These are phyloP conservation scores for maize (Zea mays) DNA, from an alignment of 176 grass and related monocot species.

Conservation along the genomic window DNA sequence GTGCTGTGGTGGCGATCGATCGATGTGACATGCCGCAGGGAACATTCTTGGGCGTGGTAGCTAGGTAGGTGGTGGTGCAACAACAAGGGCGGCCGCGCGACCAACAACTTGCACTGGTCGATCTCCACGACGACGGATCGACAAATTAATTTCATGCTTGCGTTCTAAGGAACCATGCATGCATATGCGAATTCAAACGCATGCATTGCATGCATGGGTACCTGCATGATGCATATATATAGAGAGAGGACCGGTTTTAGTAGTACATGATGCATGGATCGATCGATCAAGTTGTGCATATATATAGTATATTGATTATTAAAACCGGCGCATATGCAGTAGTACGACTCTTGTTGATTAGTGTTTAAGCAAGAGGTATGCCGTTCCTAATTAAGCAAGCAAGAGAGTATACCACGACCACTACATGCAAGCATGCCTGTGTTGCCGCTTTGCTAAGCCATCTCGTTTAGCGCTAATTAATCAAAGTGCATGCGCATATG, in stretches of 20 bases:
- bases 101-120: neutral
- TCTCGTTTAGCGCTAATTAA: neutral
- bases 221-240: neutral
- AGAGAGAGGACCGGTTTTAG: neutral
- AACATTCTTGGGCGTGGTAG: constrained; percentile 54
- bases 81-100: constrained; percentile 31
- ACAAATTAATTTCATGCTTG: constrained; percentile 41
- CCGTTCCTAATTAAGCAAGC: neutral
- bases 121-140: constrained; percentile 1
- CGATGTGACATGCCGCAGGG: constrained; percentile 27
- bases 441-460: constrained; percentile 26
- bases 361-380: constrained; percentile 20
- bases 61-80: constrained; percentile 37
- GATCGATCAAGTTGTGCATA: neutral
- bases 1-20: neutral
- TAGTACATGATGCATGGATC: neutral
- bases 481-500: neutral
- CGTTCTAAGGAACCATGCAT: constrained; percentile 34
- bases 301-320: neutral
- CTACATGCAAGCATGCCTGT: neutral
- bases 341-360: constrained; percentile 28
- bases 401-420: too few species aligned
- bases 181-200: neutral
- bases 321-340: neutral
- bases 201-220: neutral